A percentile compares a stretch with the other conserved stretches of the same genome.
phyloP scores from a whole-genome alignment of 2,329 filamentous ascomycete genomes.

The Pestalotiopsis sp. region DNA sequence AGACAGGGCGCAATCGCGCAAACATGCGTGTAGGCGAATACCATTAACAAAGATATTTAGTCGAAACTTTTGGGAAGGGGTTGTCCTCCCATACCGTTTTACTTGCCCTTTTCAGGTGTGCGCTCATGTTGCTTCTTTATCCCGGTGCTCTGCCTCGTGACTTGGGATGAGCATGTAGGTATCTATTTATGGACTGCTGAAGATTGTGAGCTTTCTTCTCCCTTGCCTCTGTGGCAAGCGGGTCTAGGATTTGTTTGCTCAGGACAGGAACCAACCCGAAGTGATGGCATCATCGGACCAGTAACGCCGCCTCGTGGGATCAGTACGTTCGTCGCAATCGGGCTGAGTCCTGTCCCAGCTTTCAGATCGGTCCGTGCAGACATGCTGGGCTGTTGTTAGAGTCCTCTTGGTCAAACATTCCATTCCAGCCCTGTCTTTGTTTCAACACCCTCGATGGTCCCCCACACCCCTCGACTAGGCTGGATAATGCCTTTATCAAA shows the following conservation, averaged over 20 bases:
- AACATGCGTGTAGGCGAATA: not conserved
- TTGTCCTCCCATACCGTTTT: not conserved
- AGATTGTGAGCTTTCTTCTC: not conserved
- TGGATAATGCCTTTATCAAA: not conserved
- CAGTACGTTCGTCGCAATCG: not conserved
- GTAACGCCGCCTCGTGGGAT: not conserved
- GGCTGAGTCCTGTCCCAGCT: not conserved
- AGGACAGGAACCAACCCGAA: not conserved
- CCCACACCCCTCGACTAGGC: not conserved
- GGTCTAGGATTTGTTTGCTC: conserved; percentile 1
- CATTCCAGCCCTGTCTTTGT: conserved; percentile 14
- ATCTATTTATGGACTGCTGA: conserved; percentile 5
- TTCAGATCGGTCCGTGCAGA: conserved; percentile 10
- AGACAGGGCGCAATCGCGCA: not conserved
- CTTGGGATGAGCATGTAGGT: too few species aligned
- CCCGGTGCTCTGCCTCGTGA: not conserved
- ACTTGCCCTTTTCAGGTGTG: not conserved
- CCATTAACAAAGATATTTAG: conserved; percentile 3
- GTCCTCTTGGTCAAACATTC: conserved; percentile 8
- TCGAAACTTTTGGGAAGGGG: not conserved
- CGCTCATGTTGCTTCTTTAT: not conserved
- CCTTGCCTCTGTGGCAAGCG: not conserved
- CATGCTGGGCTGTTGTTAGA: not conserved
- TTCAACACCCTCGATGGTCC: conserved; percentile 2
- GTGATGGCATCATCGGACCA: not conserved